Percentiles rank a stretch among this genome's conserved stretches.
Evolutionary conservation across 179 eudicot species (phyloP).

Genomic region (Beta corolliflora): DNA sequence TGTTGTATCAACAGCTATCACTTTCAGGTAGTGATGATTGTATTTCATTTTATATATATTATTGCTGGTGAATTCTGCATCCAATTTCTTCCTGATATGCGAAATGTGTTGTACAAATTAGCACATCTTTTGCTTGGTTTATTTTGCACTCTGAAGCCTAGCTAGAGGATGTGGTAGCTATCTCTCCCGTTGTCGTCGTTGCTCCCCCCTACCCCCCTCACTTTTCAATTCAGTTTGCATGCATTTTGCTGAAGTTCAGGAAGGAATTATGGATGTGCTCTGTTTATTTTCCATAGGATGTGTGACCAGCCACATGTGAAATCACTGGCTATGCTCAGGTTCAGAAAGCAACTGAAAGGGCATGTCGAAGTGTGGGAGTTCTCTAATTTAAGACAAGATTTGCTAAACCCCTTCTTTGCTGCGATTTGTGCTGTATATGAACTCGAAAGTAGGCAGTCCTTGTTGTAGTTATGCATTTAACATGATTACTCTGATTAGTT

Average conservation of each 20-base stretch:
- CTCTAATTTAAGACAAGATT: neutral
- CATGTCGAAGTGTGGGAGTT: neutral
- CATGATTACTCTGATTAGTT: neutral
- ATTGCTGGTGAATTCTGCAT: too few relatives aligned
- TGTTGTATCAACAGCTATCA: constrained; percentile 83
- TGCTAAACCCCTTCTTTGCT: neutral
- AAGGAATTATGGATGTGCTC: neutral
- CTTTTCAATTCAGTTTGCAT: neutral
- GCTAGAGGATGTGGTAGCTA: neutral
- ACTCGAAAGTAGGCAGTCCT: neutral
- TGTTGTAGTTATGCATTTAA: neutral
- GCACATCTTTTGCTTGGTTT: neutral
- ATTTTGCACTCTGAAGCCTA: neutral
- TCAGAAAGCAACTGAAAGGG: neutral
- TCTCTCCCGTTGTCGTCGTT: neutral
- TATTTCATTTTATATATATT: too few relatives aligned
- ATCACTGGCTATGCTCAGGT: neutral
- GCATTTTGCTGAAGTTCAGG: neutral
- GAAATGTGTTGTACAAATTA: too few relatives aligned
- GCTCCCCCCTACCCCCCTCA: neutral
- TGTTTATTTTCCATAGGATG: neutral
- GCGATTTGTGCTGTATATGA: neutral
- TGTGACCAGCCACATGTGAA: neutral
- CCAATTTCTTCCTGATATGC: too few relatives aligned
- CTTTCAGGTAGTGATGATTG: constrained; percentile 63